phyloP scores from a whole-genome alignment of 495 filamentous ascomycete species.

The Penicillium fimorum region DNA sequence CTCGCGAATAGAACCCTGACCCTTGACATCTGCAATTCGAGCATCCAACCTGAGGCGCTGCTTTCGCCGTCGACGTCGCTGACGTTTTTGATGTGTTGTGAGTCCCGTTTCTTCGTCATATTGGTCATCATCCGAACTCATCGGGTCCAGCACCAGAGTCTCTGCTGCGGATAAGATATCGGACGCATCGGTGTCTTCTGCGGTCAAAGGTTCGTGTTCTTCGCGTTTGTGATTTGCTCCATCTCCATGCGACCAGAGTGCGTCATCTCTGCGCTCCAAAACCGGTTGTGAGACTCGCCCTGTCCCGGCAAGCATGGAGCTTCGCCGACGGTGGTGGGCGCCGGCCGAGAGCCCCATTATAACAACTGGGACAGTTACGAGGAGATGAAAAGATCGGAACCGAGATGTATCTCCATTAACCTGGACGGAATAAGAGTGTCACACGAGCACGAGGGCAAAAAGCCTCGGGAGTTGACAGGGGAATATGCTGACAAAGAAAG shows the following conservation, averaged over 20 bases:
- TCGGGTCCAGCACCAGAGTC: constrained; percentile 56
- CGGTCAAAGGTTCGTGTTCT: constrained; percentile 36
- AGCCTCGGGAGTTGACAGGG: background rate
- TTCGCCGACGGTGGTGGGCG: constrained; percentile 58
- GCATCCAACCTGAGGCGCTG: constrained; percentile 72
- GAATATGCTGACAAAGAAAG: constrained; percentile 9
- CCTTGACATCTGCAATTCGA: constrained; percentile 58
- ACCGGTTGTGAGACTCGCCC: constrained; percentile 38
- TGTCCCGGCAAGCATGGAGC: constrained; percentile 52
- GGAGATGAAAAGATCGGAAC: constrained; percentile 13
- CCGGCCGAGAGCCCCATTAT: constrained; percentile 36
- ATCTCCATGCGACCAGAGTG: constrained; percentile 32
- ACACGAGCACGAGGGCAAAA: constrained; percentile 17
- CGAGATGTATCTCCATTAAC: constrained; percentile 21
- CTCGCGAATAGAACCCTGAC: constrained; percentile 30
- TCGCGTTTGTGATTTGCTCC: constrained; percentile 33
- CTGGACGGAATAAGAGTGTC: constrained; percentile 28
- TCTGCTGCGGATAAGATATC: constrained; percentile 52
- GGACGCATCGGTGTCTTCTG: constrained; percentile 45
- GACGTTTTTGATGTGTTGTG: constrained; percentile 66
- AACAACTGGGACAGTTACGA: constrained; percentile 12
- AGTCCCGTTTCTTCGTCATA: constrained; percentile 90
- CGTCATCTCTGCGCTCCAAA: constrained; percentile 48
- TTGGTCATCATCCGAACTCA: constrained; percentile 67
- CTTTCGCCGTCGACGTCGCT: constrained; percentile 61